Evolutionary conservation across 495 filamentous ascomycete species (phyloP).

Genomic region (Arthonia radiata): DNA sequence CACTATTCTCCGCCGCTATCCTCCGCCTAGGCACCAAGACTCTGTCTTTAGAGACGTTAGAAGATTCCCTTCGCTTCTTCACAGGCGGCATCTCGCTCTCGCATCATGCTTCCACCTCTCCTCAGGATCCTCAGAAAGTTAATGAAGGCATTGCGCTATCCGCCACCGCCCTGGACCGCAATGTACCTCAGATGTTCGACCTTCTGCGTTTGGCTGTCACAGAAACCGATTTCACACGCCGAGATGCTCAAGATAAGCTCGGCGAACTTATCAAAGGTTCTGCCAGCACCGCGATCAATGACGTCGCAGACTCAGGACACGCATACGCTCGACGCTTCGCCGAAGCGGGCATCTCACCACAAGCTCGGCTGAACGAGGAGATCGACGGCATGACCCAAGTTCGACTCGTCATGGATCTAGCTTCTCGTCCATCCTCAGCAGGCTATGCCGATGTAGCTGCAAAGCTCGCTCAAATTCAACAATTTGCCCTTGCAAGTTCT

Average conservation of each 20-base stretch:
- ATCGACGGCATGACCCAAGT: constrained; percentile 68
- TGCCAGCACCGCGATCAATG: constrained; percentile 75
- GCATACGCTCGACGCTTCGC: constrained; percentile 62
- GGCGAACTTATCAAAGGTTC: constrained; percentile 61
- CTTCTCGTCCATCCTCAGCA: constrained; percentile 27
- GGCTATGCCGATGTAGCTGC: constrained; percentile 47
- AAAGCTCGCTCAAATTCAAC: constrained; percentile 73
- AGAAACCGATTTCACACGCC: constrained; percentile 72
- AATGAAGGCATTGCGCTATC: constrained; percentile 62
- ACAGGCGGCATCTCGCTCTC: constrained; percentile 74
- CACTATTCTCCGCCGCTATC: constrained; percentile 74
- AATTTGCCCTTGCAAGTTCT: constrained; percentile 37
- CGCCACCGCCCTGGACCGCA: constrained; percentile 68
- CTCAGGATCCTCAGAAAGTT: constrained; percentile 38
- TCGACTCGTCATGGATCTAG: constrained; percentile 52
- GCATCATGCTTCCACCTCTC: constrained; percentile 52
- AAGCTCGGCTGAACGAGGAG: constrained; percentile 50
- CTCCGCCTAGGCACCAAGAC: constrained; percentile 76
- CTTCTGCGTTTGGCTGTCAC: constrained; percentile 52
- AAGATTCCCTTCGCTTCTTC: constrained; percentile 85
- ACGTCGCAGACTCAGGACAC: constrained; percentile 70
- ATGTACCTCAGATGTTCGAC: constrained; percentile 76
- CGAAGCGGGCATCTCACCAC: constrained; percentile 47
- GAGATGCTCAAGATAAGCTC: constrained; percentile 56
- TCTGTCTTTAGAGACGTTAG: constrained; percentile 77